These are phyloP conservation scores for Oidium heveae DNA, from an alignment of 2,329 filamentous ascomycete species.

Conservation along the genomic window DNA sequence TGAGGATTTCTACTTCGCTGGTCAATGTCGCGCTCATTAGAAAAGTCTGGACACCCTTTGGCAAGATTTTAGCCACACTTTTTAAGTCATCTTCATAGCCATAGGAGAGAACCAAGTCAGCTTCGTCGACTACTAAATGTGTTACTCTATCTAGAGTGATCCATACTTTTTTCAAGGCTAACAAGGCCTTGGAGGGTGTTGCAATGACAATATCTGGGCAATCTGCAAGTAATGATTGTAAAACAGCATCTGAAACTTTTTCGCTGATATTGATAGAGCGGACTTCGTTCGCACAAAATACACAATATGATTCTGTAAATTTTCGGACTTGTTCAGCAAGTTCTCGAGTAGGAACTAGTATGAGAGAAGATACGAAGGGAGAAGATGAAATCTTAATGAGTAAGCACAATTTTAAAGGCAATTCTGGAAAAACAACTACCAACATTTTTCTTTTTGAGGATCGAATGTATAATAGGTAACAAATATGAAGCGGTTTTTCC, in stretches of 20 bases:
- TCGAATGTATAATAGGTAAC: constrained; percentile 63
- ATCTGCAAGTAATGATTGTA: constrained; percentile 63
- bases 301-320: constrained; percentile 47
- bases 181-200: constrained; percentile 62
- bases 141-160: constrained; percentile 46
- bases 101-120: constrained; percentile 79
- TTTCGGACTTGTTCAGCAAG: constrained; percentile 78
- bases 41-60: constrained; percentile 68
- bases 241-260: constrained; percentile 72
- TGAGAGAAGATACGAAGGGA: constrained; percentile 44
- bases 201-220: constrained; percentile 74
- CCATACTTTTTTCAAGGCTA: constrained; percentile 48
- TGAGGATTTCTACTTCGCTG: constrained; percentile 63
- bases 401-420: constrained; percentile 3
- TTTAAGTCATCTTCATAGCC: constrained; percentile 81
- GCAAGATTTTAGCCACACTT: constrained; percentile 50
- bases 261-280: constrained; percentile 68
- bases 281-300: constrained; percentile 67
- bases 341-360: constrained; percentile 85
- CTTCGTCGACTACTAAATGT: constrained; percentile 71
- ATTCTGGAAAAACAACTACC: constrained; percentile 3
- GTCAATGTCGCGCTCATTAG: constrained; percentile 87
- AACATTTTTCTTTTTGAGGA: constrained; percentile 54
- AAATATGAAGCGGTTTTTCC: constrained; percentile 96
- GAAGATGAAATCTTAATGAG: constrained; percentile 21